Evolutionary conservation across 768 basidiomycete genomes (phyloP), one percentile per base, ranked within the genome.

Genomic region (Vararia minispora): DNA sequence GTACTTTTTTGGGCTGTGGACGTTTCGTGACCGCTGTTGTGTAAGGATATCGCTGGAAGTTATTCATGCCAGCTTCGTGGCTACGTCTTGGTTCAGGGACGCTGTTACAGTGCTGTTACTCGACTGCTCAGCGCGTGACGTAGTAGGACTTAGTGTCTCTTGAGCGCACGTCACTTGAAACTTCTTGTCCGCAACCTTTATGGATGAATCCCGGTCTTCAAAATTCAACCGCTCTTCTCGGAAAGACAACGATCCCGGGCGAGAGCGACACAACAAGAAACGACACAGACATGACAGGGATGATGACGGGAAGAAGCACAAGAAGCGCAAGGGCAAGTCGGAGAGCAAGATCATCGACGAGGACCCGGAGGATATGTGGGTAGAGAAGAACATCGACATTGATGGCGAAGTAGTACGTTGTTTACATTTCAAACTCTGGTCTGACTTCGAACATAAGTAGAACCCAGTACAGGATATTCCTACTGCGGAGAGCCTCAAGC

Each of bases 371-470:
- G 78, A 78, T 39, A 71, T 87, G 63, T 91, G 89, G 89, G 71
- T 79, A 17, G 90, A 90, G 63, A 88, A 86, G 65, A 85, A 86
- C 48, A 76, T 88, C 26, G 77, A 78, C 52, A 71, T 77, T 62
- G 80, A 80, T 37, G 78, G 81, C 13, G 80, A 84, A 58, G 65
- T 68, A 53, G 84, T 87, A 54, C 48, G 76, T 68, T 6, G 27
- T 4, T 20, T n/a, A n/a, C 25, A n/a, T 6, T 36, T 17, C 27
- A 30, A 34, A 21, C 25, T 41, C 30, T 32, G 41, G 34, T 33
- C 44, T 25, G 40, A 39, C 23, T 36, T 46, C 35, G 21, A 18
- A 37, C 17, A 22, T 39, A 23, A 20, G 24, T 44, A 85, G 80
- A 66, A 72, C 22, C 64, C 81, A 37, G 72, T 78, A 17, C 64